Base-by-base conservation (phyloP, 148 eudicot genomes). In the Chenopodium berlandieri region DNA sequence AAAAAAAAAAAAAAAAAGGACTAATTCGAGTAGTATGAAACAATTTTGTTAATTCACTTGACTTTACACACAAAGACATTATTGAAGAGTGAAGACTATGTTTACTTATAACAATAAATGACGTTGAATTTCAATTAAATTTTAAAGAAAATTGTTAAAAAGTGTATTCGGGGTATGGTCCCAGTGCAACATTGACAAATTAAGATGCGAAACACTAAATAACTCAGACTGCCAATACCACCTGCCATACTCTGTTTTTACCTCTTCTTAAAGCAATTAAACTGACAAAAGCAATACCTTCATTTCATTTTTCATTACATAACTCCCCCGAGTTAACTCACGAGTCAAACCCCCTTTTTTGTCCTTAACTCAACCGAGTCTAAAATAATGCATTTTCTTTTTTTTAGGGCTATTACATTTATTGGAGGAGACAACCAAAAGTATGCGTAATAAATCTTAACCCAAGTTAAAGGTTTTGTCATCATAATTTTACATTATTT, bases 281-380 rank as follows among this genome's bases (percentile, higher is more conserved):
- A 64, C 83, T 81, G 83, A 81, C 83, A 80, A 62, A 80, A 80
- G 82, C 82, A 80, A 80, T 72, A 23, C 48, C 30, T 13, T 22
- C 78, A 11, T 44, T 27, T 30, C 25, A 17, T 47, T 5, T 16
- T 71, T 20, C 54, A 27, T 50, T 31, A 22, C 19, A 32, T 75
- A 37, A 52, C 50, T 44, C 76, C 12, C 58, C 46, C 46, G 52
- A 71, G 52, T 71, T 40, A 50, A 50, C 60, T 74, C 77, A 3
- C 71, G 34, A 66, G 32, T 66, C 71, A 66, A 66, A 25, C 16
- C 16, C 12, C 54, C 54, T 9, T 50, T 9, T 67, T 0, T 11
- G 37, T 2, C 71, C 31, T 64, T 20, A 3, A 63, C 56, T 64
- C 54, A 22, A 4, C n/a, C 13, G 54, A 77, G 79, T 64, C 32